Evolutionary conservation across 768 basidiomycete species (phyloP).

Genomic region (Suillus bovinus): DNA sequence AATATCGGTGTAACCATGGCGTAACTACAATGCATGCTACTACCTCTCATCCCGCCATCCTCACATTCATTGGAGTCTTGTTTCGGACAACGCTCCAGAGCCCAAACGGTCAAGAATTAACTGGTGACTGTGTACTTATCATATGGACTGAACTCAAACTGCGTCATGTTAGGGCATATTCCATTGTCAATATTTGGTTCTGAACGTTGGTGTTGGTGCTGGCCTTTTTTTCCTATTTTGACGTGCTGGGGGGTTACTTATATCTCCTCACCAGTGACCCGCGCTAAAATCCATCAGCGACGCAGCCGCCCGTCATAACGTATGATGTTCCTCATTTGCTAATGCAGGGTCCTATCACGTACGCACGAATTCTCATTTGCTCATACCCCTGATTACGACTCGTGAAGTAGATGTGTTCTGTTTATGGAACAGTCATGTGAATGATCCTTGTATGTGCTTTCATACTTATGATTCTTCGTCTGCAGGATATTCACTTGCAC

Average conservation of each 20-base stretch:
- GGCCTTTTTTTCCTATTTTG: background rate
- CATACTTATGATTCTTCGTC: background rate
- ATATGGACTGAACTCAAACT: background rate
- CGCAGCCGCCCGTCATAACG: background rate
- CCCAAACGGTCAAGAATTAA: background rate
- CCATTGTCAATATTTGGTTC: background rate
- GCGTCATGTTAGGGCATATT: background rate
- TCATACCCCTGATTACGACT: background rate
- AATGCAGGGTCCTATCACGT: background rate
- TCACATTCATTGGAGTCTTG: background rate
- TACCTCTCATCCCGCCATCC: background rate
- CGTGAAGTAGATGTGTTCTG: background rate
- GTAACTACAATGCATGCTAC: background rate
- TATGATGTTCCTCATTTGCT: background rate
- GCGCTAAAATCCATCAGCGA: background rate
- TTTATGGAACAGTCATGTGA: background rate
- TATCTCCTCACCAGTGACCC: background rate
- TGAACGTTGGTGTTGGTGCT: background rate
- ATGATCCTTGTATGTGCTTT: background rate
- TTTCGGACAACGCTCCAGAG: background rate
- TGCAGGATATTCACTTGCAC: background rate
- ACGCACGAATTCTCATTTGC: background rate
- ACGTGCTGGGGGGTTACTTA: background rate
- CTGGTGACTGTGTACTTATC: background rate
- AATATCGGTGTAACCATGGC: constrained; percentile 3